phyloP scores from a whole-genome alignment of 345 rosid species.

The Crucihimalaya himalaica region DNA sequence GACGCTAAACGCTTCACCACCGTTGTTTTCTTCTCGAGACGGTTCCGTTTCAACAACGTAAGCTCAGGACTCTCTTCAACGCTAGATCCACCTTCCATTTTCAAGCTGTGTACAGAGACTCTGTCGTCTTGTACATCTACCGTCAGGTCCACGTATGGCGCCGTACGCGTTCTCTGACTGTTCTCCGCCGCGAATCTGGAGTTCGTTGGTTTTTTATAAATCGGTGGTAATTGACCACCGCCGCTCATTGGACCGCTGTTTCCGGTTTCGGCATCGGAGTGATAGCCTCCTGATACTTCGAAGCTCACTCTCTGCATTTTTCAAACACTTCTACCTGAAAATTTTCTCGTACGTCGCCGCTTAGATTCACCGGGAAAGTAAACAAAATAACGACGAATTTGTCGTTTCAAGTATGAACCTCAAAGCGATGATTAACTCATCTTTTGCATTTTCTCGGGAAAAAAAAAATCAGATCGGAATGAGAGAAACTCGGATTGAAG shows the following conservation, averaged over 20 bases:
- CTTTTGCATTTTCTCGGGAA: not conserved
- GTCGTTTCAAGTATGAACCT: not conserved
- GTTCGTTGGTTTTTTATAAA: conserved; percentile 47
- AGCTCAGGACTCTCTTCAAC: conserved; percentile 48
- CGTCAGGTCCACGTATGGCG: conserved; percentile 42
- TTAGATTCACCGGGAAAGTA: not conserved
- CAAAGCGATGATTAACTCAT: not conserved
- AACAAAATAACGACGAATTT: not conserved
- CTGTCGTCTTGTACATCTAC: conserved; percentile 49
- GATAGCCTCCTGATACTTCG: conserved; percentile 42
- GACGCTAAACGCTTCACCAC: conserved; percentile 55
- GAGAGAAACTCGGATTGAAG: not conserved
- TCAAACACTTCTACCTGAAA: not conserved
- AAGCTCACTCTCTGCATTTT: conserved; percentile 42
- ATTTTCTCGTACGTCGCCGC: not conserved
- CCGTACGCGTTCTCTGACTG: conserved; percentile 25
- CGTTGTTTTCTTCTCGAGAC: conserved; percentile 52
- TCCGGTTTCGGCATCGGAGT: conserved; percentile 50
- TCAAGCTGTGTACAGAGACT: conserved; percentile 43
- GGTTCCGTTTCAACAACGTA: conserved; percentile 48
- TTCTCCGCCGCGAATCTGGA: conserved; percentile 37
- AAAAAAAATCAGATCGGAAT: conserved; percentile 5
- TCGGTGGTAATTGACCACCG: conserved; percentile 47
- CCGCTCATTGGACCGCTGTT: conserved; percentile 54
- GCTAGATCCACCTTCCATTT: conserved; percentile 40